Base-by-base conservation (phyloP, 768 basidiomycete species). In the Pilatotrama ljubarskyi region DNA sequence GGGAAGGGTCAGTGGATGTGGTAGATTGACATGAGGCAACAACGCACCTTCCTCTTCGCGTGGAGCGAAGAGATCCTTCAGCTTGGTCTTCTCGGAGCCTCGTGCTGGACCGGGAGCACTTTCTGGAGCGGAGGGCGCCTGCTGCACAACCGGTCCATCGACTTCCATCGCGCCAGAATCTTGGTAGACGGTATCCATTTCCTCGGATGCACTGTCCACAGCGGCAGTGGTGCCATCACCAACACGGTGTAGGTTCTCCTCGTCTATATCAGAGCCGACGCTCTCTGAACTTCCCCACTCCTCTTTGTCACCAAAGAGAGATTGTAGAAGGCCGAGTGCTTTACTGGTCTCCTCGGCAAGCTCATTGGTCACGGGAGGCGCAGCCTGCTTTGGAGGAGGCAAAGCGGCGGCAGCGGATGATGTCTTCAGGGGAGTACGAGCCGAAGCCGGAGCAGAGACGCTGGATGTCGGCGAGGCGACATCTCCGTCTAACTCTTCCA, bases 41-140 rank as follows among this genome's bases (percentile, higher is more conserved):
- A 48, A 22, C 0, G 69, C 76, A 87, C 88, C 82, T 68, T 86
- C 82, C 58, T 85, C 84, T 63, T 86, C 85, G 20, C 78, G 78
- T 0, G 89, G 87, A 17, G 85, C 85, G 64, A 93, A 92, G 5
- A 93, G 75, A 63, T 90, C 87, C 67, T 90, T 90, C 20, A 93
- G 77, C 29, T 78, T 83, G 8, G 66, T 69, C 49, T 62, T 57
- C 25, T 51, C n/a, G 22, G 26, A 20, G 26, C 13, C 38, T 22
- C 24, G 29, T 22, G 32, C 47, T 25, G 51, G 52, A 17, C 37
- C 43, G 6, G 51, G 36, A 3, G 47, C 51, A 11, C n/a, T 42
- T 2, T 40, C 14, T 32, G 22, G 15, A 10, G 43, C n/a, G 25
- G 48, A 6, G 0, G 35, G 24, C n/a, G 32, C 17, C 51, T 47